Evolutionary conservation across 1,284 basidiomycete species (phyloP).

Genomic region (Thecaphora thlaspeos): DNA sequence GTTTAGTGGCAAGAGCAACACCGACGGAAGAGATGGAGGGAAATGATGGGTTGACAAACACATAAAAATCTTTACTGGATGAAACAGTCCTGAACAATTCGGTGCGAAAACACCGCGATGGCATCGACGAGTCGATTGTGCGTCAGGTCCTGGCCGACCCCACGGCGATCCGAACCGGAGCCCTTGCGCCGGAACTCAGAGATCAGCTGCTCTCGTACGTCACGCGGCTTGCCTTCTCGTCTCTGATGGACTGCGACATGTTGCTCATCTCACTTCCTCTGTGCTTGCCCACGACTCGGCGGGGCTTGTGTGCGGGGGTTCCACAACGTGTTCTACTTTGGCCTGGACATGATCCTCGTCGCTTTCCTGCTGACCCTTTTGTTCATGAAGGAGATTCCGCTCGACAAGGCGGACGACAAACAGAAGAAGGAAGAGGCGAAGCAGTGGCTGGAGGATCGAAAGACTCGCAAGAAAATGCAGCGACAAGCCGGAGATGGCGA

Average conservation of each 20-base stretch:
- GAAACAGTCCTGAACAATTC: slow-evolving; percentile 52
- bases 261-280: too few relatives aligned
- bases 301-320: slow-evolving; percentile 68
- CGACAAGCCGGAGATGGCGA: background rate
- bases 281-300: too few relatives aligned
- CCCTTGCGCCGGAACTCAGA: slow-evolving; percentile 9
- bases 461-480: slow-evolving; percentile 7
- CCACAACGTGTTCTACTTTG: slow-evolving; percentile 62
- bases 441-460: slow-evolving; percentile 31
- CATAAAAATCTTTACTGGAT: too few relatives aligned
- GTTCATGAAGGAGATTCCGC: slow-evolving; percentile 64
- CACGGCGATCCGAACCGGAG: slow-evolving; percentile 14
- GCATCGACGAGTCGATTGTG: slow-evolving; percentile 10
- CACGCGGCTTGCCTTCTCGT: too few relatives aligned
- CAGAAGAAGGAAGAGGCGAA: slow-evolving; percentile 59
- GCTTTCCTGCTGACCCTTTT: slow-evolving; percentile 59
- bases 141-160: slow-evolving; percentile 26
- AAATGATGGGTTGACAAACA: too few relatives aligned
- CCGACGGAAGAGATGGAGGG: too few relatives aligned
- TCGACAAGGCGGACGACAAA: slow-evolving; percentile 66
- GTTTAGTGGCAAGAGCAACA: too few relatives aligned
- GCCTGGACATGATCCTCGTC: slow-evolving; percentile 29
- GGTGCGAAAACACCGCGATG: slow-evolving; percentile 7
- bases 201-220: slow-evolving; percentile 61
- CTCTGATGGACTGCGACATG: too few relatives aligned